phyloP scores from a whole-genome alignment of 176 grass and related monocot genomes.

The Elymus sibiricus region DNA sequence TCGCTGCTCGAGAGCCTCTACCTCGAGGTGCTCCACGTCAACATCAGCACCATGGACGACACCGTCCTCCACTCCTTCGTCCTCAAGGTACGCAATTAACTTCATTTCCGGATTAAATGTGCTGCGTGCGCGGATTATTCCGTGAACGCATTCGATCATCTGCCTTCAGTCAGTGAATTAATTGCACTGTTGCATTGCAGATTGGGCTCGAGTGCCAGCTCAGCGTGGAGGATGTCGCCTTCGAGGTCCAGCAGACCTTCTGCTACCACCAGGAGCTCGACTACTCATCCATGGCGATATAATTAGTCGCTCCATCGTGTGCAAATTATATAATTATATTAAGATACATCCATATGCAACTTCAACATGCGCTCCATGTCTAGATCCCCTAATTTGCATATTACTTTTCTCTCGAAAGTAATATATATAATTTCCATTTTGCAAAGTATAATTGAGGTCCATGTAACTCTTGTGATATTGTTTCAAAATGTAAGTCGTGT shows the following conservation, averaged over 20 bases:
- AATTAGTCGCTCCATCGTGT: not conserved
- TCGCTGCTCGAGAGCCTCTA: conserved; percentile 60
- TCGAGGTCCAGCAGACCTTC: conserved; percentile 78
- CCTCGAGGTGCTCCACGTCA: conserved; percentile 86
- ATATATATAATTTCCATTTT: not conserved
- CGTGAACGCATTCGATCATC: not conserved
- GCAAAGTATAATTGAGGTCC: not conserved
- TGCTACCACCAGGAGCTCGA: conserved; percentile 36
- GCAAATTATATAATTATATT: not conserved
- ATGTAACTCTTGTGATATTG: conserved; percentile 4
- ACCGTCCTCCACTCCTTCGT: conserved; percentile 93
- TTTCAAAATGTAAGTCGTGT: not conserved
- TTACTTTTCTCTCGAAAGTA: conserved; percentile 18
- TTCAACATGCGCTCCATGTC: not conserved
- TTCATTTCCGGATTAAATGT: not conserved
- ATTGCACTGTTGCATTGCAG: conserved; percentile 14
- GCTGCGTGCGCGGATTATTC: not conserved
- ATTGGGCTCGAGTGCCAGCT: conserved; percentile 94
- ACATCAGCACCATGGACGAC: conserved; percentile 96
- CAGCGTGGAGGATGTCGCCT: conserved; percentile 83
- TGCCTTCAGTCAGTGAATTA: not conserved
- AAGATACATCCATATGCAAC: not conserved
- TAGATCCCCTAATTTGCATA: not conserved
- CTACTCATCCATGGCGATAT: conserved; percentile 4
- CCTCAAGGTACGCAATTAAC: conserved; percentile 48